Evolutionary conservation across 106 monocot species (phyloP), one percentile per base, ranked within the genome.

Genomic region (Gastrodia elata): DNA sequence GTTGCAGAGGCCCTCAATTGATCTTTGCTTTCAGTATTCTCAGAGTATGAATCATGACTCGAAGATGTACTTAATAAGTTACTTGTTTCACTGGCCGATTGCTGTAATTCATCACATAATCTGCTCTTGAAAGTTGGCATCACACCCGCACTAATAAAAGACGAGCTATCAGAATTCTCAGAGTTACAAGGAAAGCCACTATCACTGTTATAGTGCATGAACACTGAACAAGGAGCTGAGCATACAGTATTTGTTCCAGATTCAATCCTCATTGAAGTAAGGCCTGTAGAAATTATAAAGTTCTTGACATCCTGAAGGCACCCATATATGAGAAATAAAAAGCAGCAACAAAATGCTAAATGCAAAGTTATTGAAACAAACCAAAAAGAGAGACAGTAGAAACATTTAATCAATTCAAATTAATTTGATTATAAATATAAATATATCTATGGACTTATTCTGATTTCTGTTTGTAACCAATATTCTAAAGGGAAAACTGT

Each of bases 191-290:
- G 82, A 41, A 70, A 84, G 7, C 48, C 78, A 86, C 74, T 78
- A 33, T 88, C 84, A 61, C 71, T 74, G 38, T 82, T 88, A 44
- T 71, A 48, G 76, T 95, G 95, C 83, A 95, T 79, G 72, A 91
- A 95, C 69, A 91, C 91, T 46, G 89, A 87, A 78, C 95, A 96
- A 73, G 96, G 92, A 76, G 92, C 83, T 68, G 83, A 80, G 44
- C 92, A 97, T 33, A 97, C 85, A 75, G 92, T 92, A 42, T 92
- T 92, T 48, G 89, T 86, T 44, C 96, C 96, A 76, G 96, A 86
- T 79, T 86, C 84, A 32, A 38, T 40, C 61, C 75, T 76, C 41
- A 77, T 77, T 69, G 37, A 3, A 61, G 10, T 32, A 30, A 2
- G 61, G 30, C 32, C 61, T 67, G 16, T 67, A 20, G 67, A n/a